These are phyloP conservation scores for Breviolum minutum DNA, from an alignment of 73 alveolate genomes.

Conservation along the genomic window DNA sequence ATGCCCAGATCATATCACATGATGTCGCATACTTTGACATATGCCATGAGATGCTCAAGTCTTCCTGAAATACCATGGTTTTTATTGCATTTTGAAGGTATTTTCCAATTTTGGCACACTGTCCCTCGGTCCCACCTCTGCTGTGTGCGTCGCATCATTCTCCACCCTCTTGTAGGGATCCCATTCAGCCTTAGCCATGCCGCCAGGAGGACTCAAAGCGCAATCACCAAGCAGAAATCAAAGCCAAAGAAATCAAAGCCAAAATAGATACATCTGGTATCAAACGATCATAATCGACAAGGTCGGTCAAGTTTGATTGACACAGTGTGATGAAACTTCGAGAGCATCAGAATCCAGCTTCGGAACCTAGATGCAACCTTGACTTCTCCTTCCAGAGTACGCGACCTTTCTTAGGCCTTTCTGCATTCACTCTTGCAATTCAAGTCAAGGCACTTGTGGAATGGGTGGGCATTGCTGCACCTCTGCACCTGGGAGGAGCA, in stretches of 20 bases:
- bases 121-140: not conserved
- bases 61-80: too few species aligned
- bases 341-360: too few species aligned
- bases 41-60: too few species aligned
- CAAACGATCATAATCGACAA: not conserved
- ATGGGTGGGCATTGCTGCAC: slow-evolving; percentile 45
- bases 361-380: too few species aligned
- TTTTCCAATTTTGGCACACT: not conserved
- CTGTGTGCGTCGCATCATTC: slow-evolving; percentile 78
- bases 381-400: too few species aligned
- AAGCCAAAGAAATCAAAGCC: not conserved
- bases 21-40: too few species aligned
- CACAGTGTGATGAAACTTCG: too few species aligned
- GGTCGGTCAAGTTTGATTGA: too few species aligned
- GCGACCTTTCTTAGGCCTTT: too few species aligned
- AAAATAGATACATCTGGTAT: not conserved
- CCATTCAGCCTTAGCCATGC: slow-evolving; percentile 54
- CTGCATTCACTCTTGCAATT: too few species aligned
- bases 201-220: not conserved
- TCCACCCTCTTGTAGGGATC: slow-evolving; percentile 93
- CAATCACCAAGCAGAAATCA: not conserved
- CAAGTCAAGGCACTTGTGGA: not conserved
- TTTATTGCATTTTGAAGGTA: not conserved
- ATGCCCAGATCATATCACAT: too few species aligned
- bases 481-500: slow-evolving; percentile 48